Evolutionary conservation across 2,329 filamentous ascomycete species (phyloP).

Genomic region (Fusarium drepaniforme): DNA sequence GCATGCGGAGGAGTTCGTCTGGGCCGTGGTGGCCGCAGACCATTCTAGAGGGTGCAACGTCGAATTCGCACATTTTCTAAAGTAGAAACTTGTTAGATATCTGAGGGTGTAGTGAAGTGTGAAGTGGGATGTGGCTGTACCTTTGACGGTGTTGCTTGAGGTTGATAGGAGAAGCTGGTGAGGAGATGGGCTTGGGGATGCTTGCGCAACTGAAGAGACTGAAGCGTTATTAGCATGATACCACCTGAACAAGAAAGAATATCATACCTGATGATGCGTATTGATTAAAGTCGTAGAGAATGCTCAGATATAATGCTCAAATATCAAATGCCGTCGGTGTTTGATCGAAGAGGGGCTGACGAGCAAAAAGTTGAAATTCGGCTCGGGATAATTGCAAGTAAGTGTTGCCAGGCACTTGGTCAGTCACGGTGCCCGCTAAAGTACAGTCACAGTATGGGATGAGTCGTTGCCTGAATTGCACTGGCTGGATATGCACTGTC

Average conservation of each 20-base stretch:
- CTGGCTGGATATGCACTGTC: neutral
- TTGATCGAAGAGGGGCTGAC: neutral
- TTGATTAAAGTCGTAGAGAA: neutral
- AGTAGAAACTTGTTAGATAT: neutral
- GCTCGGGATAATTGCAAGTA: neutral
- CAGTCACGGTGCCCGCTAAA: neutral
- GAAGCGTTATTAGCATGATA: neutral
- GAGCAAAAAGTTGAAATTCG: neutral
- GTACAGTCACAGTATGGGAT: neutral
- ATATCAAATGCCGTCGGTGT: neutral
- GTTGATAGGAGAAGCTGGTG: neutral
- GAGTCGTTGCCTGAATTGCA: neutral
- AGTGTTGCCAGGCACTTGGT: neutral
- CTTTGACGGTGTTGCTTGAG: neutral
- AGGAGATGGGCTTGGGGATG: neutral
- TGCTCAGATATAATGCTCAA: neutral
- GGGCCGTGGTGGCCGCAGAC: neutral
- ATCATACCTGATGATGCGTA: neutral
- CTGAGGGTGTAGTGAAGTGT: rapidly evolving
- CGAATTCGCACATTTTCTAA: neutral
- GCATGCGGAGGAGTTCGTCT: neutral
- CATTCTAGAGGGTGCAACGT: neutral
- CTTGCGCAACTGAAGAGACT: neutral
- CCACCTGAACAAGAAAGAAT: neutral
- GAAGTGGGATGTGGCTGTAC: neutral